Base-by-base conservation (phyloP, 2,329 filamentous ascomycete species). In the Aureobasidium zeae region DNA sequence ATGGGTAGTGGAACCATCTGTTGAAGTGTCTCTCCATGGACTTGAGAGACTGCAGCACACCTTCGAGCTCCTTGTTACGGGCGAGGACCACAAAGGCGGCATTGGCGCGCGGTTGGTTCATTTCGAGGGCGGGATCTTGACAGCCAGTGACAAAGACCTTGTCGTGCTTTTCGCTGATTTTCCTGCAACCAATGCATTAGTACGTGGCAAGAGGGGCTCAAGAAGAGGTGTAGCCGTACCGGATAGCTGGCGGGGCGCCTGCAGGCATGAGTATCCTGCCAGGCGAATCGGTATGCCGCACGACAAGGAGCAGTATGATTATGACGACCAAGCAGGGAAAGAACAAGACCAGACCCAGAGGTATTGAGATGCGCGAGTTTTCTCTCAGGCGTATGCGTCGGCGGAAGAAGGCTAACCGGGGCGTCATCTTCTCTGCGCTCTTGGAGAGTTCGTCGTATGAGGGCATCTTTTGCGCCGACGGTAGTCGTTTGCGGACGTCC, bases 21-120 rank as follows among this genome's bases (percentile, higher is more conserved):
- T 98, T 98, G 77, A 98, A 98, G 66, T 98, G 91, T 55, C 91
- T 78, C 70, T 98, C 91, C 53, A 98, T 88, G 31, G 89, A 96
- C 70, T 95, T 95, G 63, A 98, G 76, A 8, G 91, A 96, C 64
- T 96, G 86, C 52, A 98, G 78, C 28, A 98, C 91, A 48, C 91
- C 91, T 1, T 94, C 88, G 51, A 98, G 65, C 67, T 98, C 91
- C 71, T 94, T 93, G 62, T 98, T 96, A 55, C 91, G 74, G 44
- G 91, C 91, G 48, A 98, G 74, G 28, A 98, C 87, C 51, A 98
- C 91, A 57, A 98, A 94, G 19, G 86, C 89, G 48, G 86, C 91
- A 59, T 96, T 98, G 53, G 86, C 91, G 58, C 87, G 78, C 30
- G 86, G 86, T 21, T 52, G 49, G 49, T 79, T 73, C 24, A 80